These are phyloP conservation scores for Cryptococcus depauperatus DNA, from an alignment of 1,284 basidiomycete species.

Conservation along the genomic window DNA sequence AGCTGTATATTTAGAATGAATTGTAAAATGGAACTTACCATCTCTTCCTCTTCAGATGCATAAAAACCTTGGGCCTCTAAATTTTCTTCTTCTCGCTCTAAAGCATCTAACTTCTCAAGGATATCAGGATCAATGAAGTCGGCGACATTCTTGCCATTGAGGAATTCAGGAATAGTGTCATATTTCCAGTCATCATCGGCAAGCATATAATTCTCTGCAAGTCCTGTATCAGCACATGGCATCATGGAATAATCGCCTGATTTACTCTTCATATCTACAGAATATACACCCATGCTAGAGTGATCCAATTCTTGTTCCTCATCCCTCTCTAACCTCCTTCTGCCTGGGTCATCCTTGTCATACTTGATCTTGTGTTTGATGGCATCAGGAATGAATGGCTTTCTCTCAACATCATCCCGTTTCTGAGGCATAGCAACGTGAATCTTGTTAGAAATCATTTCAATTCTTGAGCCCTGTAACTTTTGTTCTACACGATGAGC, in stretches of 20 bases:
- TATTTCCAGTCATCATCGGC: constrained; percentile 90
- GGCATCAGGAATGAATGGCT: constrained; percentile 76
- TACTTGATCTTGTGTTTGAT: constrained; percentile 70
- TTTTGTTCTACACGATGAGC: constrained; percentile 88
- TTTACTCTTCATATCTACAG: constrained; percentile 77
- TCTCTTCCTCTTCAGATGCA: constrained; percentile 70
- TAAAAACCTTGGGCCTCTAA: constrained; percentile 93
- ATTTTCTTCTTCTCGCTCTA: constrained; percentile 93
- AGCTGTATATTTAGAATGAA: not conserved
- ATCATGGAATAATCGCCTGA: constrained; percentile 12
- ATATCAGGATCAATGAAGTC: constrained; percentile 99
- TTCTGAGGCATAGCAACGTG: constrained; percentile 84
- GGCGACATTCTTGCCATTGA: constrained; percentile 97
- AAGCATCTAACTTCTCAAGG: constrained; percentile 87
- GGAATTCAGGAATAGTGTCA: constrained; percentile 91
- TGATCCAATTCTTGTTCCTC: constrained; percentile 61
- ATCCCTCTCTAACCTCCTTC: constrained; percentile 64
- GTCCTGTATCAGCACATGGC: constrained; percentile 2
- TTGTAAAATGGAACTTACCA: constrained; percentile 59
- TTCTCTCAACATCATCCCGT: constrained; percentile 73
- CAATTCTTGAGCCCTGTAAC: constrained; percentile 86
- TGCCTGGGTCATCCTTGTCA: constrained; percentile 73
- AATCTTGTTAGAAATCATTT: constrained; percentile 82
- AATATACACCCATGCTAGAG: constrained; percentile 82
- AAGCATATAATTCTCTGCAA: constrained; percentile 78